Percentiles rank a stretch among this genome's conserved stretches.
phyloP scores from a whole-genome alignment of 768 basidiomycete species.

The Saitozyma podzolica region DNA sequence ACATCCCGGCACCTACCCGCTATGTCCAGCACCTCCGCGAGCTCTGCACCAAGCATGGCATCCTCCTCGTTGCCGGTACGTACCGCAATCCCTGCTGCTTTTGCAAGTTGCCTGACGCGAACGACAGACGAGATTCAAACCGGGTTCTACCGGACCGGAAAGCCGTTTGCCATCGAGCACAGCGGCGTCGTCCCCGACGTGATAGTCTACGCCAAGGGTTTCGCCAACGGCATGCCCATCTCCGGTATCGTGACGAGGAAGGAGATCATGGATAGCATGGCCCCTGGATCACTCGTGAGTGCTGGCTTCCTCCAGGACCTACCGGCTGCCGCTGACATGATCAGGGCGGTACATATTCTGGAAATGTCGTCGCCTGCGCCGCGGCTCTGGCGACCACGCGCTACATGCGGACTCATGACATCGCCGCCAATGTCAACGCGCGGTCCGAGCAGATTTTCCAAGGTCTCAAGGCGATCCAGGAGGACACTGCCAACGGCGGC shows the following conservation, averaged over 20 bases:
- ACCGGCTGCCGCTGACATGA: not conserved
- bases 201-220: constrained; percentile 79
- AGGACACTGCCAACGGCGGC: constrained; percentile 58
- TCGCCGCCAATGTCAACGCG: constrained; percentile 74
- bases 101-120: not conserved
- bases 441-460: constrained; percentile 76
- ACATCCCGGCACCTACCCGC: constrained; percentile 78
- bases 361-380: constrained; percentile 88
- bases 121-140: constrained; percentile 62
- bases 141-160: constrained; percentile 86
- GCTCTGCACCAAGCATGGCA: constrained; percentile 80
- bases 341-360: constrained; percentile 58
- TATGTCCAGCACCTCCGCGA: constrained; percentile 77
- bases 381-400: constrained; percentile 81
- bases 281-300: constrained; percentile 29
- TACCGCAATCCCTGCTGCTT: not conserved
- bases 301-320: not conserved
- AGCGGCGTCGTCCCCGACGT: constrained; percentile 79
- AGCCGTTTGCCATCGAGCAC: constrained; percentile 64
- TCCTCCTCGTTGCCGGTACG: constrained; percentile 61
- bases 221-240: constrained; percentile 79
- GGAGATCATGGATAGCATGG: constrained; percentile 70
- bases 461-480: constrained; percentile 62
- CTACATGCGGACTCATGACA: constrained; percentile 73
- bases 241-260: constrained; percentile 79